Base-by-base conservation (phyloP, 2,329 filamentous ascomycete species). In the Xylaria sp. region DNA sequence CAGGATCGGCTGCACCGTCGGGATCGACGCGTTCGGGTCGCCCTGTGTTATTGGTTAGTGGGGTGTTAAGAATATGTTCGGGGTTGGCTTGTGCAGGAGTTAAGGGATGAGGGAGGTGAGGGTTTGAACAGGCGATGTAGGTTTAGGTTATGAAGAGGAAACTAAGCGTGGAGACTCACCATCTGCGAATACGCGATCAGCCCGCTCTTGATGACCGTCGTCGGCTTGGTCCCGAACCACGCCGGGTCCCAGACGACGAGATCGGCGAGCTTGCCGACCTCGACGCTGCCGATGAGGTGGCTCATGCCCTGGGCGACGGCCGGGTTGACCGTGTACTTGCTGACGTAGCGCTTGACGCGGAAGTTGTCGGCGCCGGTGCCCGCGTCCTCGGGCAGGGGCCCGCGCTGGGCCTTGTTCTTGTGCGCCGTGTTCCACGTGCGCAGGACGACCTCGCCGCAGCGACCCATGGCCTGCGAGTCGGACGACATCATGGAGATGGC, bases 401-500 rank as follows among this genome's bases (percentile, higher is more conserved):
- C 93, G 7, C 92, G 83, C 74, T 97, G 92, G 17, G 87, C 70
- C 74, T 96, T 96, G 72, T 97, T 97, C 83, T 97, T 97, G 75
- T 97, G 91, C 0, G 93, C 93, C 2, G 93, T 97, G 74, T 97
- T 92, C 93, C 93, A 97, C 0, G 93, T 97, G 11, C 93, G 85
- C 20, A 95, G 79, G 56, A 97, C 85, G 49, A 97, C 93, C 76
- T 97, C 93, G 60, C 93, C 93, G 69, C 91, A 96, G 46, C 93
- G 89, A 52, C 93, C 93, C 93, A 97, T 97, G 65, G 93, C 93
- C 74, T 97, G 93, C 0, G 89, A 93, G 75, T 97, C 93, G 1
- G 88, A 92, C 56, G 87, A 91, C 91, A 97, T 96, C 92, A 97
- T 97, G 72, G 88, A 92, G 73, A 97, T 97, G 60, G 93, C 93